Percentiles rank a stretch among this genome's conserved stretches.
phyloP scores from a whole-genome alignment of 805 yeast species.

The Candida caryicola region DNA sequence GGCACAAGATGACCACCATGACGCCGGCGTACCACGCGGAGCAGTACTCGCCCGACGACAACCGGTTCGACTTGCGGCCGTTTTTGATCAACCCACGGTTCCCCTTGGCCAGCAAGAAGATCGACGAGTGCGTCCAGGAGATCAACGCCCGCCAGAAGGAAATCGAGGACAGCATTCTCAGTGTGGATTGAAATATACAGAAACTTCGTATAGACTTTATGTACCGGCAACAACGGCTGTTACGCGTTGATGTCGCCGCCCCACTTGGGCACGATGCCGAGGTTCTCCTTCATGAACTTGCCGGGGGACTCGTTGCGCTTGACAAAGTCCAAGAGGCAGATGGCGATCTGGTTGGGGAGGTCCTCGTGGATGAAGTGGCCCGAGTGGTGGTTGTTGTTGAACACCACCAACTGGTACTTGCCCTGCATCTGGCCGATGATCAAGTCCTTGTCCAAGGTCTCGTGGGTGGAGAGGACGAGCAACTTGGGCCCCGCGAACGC shows the following conservation, averaged over 20 bases:
- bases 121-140: conserved; percentile 71
- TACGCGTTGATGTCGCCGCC: conserved; percentile 16
- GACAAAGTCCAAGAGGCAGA: conserved; percentile 49
- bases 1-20: conserved; percentile 96
- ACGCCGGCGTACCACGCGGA: conserved; percentile 98
- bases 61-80: conserved; percentile 94
- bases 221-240: not conserved
- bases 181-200: conserved; percentile 53
- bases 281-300: conserved; percentile 27
- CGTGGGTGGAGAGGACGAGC: conserved; percentile 83
- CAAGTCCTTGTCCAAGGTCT: conserved; percentile 76
- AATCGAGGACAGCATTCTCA: conserved; percentile 29
- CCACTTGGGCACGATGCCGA: conserved; percentile 37
- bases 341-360: conserved; percentile 63
- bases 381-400: conserved; percentile 48
- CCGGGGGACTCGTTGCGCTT: conserved; percentile 42
- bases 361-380: conserved; percentile 98
- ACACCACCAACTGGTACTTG: conserved; percentile 81
- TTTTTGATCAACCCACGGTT: conserved; percentile 87
- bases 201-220: no score
- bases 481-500: conserved; percentile 52
- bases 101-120: conserved; percentile 85
- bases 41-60: conserved; percentile 97
- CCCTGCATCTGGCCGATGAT: conserved; percentile 99
- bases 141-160: conserved; percentile 43